phyloP scores from a whole-genome alignment of 805 yeast species.

The Yarrowia porcina region DNA sequence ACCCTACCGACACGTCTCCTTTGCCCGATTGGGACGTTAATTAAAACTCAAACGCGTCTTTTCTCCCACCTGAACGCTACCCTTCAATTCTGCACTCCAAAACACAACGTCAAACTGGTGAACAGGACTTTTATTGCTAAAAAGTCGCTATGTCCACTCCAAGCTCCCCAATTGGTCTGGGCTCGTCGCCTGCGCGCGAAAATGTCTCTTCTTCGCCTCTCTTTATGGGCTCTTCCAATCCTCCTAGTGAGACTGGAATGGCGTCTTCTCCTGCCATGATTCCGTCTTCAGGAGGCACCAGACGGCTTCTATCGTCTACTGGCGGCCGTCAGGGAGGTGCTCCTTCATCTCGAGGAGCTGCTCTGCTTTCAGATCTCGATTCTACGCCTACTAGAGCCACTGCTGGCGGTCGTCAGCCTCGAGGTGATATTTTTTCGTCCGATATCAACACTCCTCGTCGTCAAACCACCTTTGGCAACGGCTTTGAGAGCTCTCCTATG shows the following conservation, averaged over 20 bases:
- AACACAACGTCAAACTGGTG: background rate
- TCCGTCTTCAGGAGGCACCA: background rate
- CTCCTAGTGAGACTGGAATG: background rate
- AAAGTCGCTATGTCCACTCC: background rate
- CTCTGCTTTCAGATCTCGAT: background rate
- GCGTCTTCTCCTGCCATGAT: background rate
- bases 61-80: background rate
- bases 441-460: constrained; percentile 68
- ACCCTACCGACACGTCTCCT: constrained; percentile 21
- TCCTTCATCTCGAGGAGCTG: background rate
- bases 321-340: background rate
- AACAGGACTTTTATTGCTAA: too few species aligned
- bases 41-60: constrained; percentile 17
- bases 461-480: constrained; percentile 40
- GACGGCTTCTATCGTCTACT: background rate
- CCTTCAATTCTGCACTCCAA: background rate
- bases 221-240: background rate
- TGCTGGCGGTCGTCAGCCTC: constrained; percentile 38
- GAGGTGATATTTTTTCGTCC: constrained; percentile 76
- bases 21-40: constrained; percentile 7
- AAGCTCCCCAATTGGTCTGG: constrained; percentile 3
- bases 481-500: constrained; percentile 16
- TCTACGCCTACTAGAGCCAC: background rate
- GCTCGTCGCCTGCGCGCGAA: background rate
- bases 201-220: background rate